Evolutionary conservation across 805 yeast species (phyloP), one percentile per base, ranked within the genome.

Genomic region (Komagataella pseudopastoris): DNA sequence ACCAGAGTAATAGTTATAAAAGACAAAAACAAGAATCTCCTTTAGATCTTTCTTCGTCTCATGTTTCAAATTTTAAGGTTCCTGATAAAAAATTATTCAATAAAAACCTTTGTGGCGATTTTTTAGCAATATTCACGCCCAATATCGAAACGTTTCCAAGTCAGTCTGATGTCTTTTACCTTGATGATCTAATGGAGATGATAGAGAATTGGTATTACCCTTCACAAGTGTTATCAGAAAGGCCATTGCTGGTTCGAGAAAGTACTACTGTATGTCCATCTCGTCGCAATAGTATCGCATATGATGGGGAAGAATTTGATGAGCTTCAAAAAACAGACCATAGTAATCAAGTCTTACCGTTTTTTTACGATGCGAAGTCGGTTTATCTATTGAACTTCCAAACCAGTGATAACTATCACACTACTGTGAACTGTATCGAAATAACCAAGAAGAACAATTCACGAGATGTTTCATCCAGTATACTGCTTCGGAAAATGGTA

Each of bases 141-240:
- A 53, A 57, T 20, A 56, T 59, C 16, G 62, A 59, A 7, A 57
- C 39, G 39, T 30, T 30, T 30, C 39, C 39, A 30, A 30, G 14
- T 14, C 39, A 30, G 39, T 30, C 39, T 30, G 39, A 30, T 8
- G 39, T 30, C 5, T 30, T 30, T 10, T 30, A 58, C 6, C 52
- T 65, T 23, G 68, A 66, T 50, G 62, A 58, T 48, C 56, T 66
- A 23, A 54, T 63, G 14, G 66, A 63, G 43, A 57, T 64, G 57
- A 59, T 66, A 45, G 63, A 60, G 24, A 53, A 52, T 5, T 56
- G 65, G 62, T 54, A 56, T 16, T 63, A 63, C 49, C 49, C 49
- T 14, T 44, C 53, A 20, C n/a, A 49, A 5, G 55, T 54, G 45
- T 55, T 56, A 47, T 48, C 50, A 23, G 53, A 53, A 6, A 60